Evolutionary conservation across 805 yeast species (phyloP).

Genomic region (Wickerhamiella alocasiicola): DNA sequence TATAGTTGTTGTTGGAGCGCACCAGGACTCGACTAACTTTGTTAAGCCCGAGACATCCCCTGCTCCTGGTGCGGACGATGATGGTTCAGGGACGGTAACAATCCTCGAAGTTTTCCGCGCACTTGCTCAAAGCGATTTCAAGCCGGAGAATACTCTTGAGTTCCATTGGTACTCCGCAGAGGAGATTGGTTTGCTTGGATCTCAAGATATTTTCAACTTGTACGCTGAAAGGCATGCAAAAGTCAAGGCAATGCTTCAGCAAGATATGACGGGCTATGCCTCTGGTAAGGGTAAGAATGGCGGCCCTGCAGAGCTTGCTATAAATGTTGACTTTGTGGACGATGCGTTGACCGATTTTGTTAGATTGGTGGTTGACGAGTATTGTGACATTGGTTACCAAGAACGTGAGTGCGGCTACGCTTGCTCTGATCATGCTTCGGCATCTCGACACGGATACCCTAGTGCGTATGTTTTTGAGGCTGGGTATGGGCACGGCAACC

Average conservation of each 20-base stretch:
- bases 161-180: constrained; percentile 94
- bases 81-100: constrained; percentile 79
- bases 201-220: constrained; percentile 56
- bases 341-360: constrained; percentile 44
- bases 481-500: constrained; percentile 48
- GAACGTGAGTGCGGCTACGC: constrained; percentile 83
- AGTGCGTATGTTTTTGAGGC: constrained; percentile 72
- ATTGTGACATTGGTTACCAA: constrained; percentile 53
- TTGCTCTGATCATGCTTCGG: constrained; percentile 86
- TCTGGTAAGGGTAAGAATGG: constrained; percentile 37
- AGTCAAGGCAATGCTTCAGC: constrained; percentile 78
- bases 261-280: constrained; percentile 85
- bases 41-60: constrained; percentile 51
- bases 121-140: constrained; percentile 34
- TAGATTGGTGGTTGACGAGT: constrained; percentile 45
- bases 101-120: constrained; percentile 62
- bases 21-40: constrained; percentile 72
- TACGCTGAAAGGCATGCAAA: constrained; percentile 36
- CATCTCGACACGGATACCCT: constrained; percentile 70
- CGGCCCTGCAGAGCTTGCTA: constrained; percentile 58
- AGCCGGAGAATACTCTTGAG: constrained; percentile 63
- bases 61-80: constrained; percentile 94
- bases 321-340: constrained; percentile 59
- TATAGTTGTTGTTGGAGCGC: constrained; percentile 70
- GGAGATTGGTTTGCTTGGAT: constrained; percentile 83